phyloP scores from a whole-genome alignment of 257 asterid species.

The Lithospermum erythrorhizon region DNA sequence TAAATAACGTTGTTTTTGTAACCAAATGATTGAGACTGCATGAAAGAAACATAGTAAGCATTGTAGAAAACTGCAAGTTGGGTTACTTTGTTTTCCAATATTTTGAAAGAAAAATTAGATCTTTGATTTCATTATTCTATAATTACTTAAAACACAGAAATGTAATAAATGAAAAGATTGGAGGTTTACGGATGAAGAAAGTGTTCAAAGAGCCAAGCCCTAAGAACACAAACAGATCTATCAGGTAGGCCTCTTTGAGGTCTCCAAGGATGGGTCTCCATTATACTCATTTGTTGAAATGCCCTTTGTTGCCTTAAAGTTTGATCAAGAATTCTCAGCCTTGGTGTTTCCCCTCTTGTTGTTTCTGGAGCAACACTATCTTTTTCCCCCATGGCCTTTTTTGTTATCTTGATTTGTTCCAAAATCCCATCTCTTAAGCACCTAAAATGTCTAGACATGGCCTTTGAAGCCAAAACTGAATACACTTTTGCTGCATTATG shows the following conservation, averaged over 20 bases:
- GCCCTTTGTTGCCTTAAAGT: slow-evolving; percentile 70
- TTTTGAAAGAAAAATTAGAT: neutral
- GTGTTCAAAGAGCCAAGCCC: slow-evolving; percentile 98
- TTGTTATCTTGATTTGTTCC: slow-evolving; percentile 43
- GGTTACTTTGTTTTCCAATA: slow-evolving; percentile 6
- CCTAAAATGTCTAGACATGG: slow-evolving; percentile 85
- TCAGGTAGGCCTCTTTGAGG: slow-evolving; percentile 87
- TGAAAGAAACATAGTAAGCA: slow-evolving; percentile 11
- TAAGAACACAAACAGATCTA: slow-evolving; percentile 58
- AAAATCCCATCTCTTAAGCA: slow-evolving; percentile 60
- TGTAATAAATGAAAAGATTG: neutral
- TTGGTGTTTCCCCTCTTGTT: slow-evolving; percentile 70
- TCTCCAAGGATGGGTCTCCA: slow-evolving; percentile 89
- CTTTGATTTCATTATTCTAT: neutral
- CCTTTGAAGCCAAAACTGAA: slow-evolving; percentile 56
- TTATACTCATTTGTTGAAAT: slow-evolving; percentile 60
- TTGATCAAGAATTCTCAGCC: slow-evolving; percentile 62
- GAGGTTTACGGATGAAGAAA: slow-evolving; percentile 75
- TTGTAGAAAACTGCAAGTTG: slow-evolving; percentile 12
- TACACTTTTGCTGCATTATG: slow-evolving; percentile 60
- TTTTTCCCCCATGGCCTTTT: slow-evolving; percentile 65
- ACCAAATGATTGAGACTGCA: slow-evolving; percentile 30
- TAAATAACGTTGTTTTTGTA: slow-evolving; percentile 13
- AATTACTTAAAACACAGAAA: neutral
- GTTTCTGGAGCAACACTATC: slow-evolving; percentile 39